phyloP scores from a whole-genome alignment of 2,329 filamentous ascomycete genomes.

The Aspergillus glaucus region DNA sequence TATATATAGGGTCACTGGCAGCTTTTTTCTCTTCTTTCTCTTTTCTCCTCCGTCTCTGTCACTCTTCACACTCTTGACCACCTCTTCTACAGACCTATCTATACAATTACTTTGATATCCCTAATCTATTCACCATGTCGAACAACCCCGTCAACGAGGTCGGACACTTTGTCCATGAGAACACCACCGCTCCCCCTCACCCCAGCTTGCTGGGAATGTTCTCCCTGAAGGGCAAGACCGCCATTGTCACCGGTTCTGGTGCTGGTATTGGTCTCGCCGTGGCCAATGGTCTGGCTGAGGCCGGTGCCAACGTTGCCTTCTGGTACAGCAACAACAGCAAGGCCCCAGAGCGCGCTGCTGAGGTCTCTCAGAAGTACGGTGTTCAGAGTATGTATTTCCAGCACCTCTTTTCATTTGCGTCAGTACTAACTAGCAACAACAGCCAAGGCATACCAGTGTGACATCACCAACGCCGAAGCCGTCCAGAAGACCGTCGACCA shows the following conservation, averaged over 20 bases:
- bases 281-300: slow-evolving; percentile 60
- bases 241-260: slow-evolving; percentile 63
- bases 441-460: slow-evolving; percentile 47
- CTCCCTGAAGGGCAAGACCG: slow-evolving; percentile 63
- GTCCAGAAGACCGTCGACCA: slow-evolving; percentile 38
- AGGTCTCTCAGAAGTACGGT: slow-evolving; percentile 59
- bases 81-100: neutral
- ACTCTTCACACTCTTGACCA: too few relatives aligned
- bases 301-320: slow-evolving; percentile 65
- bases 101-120: neutral
- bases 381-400: slow-evolving; percentile 47
- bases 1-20: neutral
- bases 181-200: slow-evolving; percentile 43
- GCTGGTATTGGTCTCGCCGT: slow-evolving; percentile 63
- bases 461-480: slow-evolving; percentile 38
- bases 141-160: slow-evolving; percentile 28
- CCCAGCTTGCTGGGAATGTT: slow-evolving; percentile 58
- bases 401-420: neutral
- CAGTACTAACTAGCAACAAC: slow-evolving; percentile 5
- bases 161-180: slow-evolving; percentile 54
- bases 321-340: slow-evolving; percentile 67
- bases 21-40: neutral
- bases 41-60: neutral
- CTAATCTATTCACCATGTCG: slow-evolving; percentile 22
- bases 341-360: slow-evolving; percentile 54